A percentile compares a stretch with the other conserved stretches of the same genome.
phyloP scores from a whole-genome alignment of 2,329 filamentous ascomycete genomes.

The Arthroderma uncinatum region DNA sequence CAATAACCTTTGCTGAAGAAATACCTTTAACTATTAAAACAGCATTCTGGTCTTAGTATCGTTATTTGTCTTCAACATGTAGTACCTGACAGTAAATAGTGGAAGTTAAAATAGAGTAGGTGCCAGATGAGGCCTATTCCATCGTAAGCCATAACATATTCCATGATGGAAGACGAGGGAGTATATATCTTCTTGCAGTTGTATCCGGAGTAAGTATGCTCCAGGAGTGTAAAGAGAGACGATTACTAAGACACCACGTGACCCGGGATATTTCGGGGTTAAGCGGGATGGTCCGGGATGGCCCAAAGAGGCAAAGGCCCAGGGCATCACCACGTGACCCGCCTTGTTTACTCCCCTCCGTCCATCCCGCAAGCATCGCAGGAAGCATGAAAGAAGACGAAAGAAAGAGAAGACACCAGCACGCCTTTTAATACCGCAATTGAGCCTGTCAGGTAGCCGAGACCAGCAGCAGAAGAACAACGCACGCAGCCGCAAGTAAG shows the following conservation, averaged over 20 bases:
- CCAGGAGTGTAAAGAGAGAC: background rate
- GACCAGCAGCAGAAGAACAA: background rate
- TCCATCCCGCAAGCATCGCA: background rate
- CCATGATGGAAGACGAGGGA: too few relatives aligned
- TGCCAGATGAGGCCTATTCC: too few relatives aligned
- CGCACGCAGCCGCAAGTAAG: conserved; percentile 4
- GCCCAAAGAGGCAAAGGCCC: background rate
- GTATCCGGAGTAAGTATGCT: too few relatives aligned
- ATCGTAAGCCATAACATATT: too few relatives aligned
- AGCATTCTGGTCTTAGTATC: too few relatives aligned
- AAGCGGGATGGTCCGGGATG: background rate
- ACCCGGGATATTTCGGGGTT: background rate
- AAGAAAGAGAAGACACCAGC: background rate
- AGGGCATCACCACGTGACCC: background rate
- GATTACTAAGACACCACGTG: background rate
- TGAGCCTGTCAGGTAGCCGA: background rate
- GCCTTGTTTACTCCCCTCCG: background rate
- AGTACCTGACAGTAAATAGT: too few relatives aligned
- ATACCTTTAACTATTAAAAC: too few relatives aligned
- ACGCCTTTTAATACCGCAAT: background rate
- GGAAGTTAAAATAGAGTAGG: too few relatives aligned
- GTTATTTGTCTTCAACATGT: too few relatives aligned
- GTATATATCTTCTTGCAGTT: too few relatives aligned
- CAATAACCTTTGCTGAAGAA: too few relatives aligned
- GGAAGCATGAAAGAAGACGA: background rate